Conservation (phyloP, 163 green algal species). For the Scenedesmus sp. region DNA sequence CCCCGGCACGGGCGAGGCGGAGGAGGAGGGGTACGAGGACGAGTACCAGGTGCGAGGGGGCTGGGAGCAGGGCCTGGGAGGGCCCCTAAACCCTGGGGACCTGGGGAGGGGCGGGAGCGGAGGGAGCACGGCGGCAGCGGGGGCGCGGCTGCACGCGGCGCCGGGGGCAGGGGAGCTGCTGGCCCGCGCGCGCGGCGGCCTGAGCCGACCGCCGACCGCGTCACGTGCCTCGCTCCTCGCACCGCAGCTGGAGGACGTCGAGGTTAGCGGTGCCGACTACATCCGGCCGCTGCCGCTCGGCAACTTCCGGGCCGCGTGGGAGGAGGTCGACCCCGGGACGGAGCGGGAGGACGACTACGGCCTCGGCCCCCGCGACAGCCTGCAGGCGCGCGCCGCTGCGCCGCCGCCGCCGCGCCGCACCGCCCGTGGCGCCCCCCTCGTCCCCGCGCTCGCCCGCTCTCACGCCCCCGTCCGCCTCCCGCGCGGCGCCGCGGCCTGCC, state of each 20-base stretch:
- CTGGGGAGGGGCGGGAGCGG: neutral
- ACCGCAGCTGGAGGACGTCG: conserved; percentile 90
- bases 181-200: too few species aligned
- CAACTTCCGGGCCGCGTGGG: conserved; percentile 75
- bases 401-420: too few species aligned
- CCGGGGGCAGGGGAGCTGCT: too few species aligned
- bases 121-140: too few species aligned
- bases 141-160: too few species aligned
- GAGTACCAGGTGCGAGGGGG: conserved; percentile 84
- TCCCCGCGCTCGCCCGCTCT: too few species aligned
- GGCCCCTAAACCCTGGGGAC: neutral
- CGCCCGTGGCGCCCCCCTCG: too few species aligned
- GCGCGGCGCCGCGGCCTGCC: neutral
- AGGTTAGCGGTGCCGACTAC: conserved; percentile 88
- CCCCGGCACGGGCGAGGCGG: conserved; percentile 86
- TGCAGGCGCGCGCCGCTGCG: conserved; percentile 73
- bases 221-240: too few species aligned
- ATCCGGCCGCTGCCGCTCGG: conserved; percentile 70
- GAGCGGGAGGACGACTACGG: conserved; percentile 96
- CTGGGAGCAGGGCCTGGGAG: neutral
- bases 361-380: conserved; percentile 81
- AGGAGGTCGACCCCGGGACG: conserved; percentile 77
- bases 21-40: conserved; percentile 94
- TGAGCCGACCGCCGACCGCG: too few species aligned
- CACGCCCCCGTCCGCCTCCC: too few species aligned